phyloP scores from a whole-genome alignment of 116 monocot species.

The Papilionanthe hybrid region DNA sequence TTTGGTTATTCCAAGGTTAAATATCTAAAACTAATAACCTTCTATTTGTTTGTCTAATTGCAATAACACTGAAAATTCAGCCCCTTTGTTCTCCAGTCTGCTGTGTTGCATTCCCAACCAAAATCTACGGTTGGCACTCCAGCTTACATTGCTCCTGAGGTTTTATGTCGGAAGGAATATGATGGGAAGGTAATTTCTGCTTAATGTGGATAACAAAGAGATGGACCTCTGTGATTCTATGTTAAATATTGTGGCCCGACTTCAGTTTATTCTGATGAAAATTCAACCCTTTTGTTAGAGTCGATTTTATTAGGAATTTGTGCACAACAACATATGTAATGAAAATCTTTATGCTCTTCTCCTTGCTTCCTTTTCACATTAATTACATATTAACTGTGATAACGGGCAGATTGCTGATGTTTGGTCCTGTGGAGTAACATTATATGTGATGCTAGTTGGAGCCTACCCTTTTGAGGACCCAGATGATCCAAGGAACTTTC shows the following conservation, averaged over 20 bases:
- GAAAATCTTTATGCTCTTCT: too few relatives aligned
- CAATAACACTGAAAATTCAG: background rate
- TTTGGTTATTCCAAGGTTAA: slow-evolving; percentile 48
- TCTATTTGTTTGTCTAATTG: too few relatives aligned
- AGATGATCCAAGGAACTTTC: slow-evolving; percentile 40
- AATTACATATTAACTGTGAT: background rate
- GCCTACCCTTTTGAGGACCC: slow-evolving; percentile 49
- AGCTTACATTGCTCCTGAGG: slow-evolving; percentile 48
- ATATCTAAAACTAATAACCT: background rate
- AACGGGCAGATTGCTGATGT: slow-evolving; percentile 39
- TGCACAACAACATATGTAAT: too few relatives aligned
- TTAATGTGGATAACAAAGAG: background rate
- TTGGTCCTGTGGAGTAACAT: slow-evolving; percentile 49
- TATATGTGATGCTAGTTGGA: slow-evolving; percentile 48
- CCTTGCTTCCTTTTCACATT: background rate
- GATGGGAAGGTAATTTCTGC: slow-evolving; percentile 31
- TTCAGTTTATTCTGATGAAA: too few relatives aligned
- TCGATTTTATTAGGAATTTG: too few relatives aligned
- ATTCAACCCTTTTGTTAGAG: too few relatives aligned
- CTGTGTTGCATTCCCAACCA: slow-evolving; percentile 45
- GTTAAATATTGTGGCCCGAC: too few relatives aligned
- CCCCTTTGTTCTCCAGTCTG: slow-evolving; percentile 17
- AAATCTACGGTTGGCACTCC: slow-evolving; percentile 50
- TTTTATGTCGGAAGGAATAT: slow-evolving; percentile 38
- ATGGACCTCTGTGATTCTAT: background rate